Evolutionary conservation across 108 stramenopile species (phyloP).

Genomic region (Nitzschia putrida): DNA sequence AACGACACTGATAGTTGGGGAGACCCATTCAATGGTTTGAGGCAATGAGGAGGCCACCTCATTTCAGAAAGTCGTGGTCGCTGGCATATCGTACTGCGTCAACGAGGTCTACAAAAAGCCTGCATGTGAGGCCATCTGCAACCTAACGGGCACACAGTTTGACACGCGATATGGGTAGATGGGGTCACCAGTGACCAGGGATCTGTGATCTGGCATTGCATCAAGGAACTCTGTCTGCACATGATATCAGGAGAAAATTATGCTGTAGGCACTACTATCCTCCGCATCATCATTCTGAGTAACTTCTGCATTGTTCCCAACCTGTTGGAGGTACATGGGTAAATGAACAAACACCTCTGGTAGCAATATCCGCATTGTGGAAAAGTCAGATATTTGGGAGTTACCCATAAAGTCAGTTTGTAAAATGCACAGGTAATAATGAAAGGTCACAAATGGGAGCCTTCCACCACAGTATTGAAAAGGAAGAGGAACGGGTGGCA

Average conservation of each 20-base stretch:
- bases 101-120: conserved; percentile 2
- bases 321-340: too few relatives aligned
- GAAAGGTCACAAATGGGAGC: too few relatives aligned
- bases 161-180: conserved; percentile 3
- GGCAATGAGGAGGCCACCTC: conserved; percentile 20
- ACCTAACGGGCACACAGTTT: conserved; percentile 1
- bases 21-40: conserved; percentile 5
- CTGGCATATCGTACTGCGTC: background rate
- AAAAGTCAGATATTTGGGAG: too few relatives aligned
- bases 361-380: too few relatives aligned
- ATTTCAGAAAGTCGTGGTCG: conserved; percentile 11
- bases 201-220: background rate
- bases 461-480: too few relatives aligned
- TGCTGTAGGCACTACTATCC: too few relatives aligned
- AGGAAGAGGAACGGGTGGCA: too few relatives aligned
- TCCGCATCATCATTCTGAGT: conserved; percentile 2
- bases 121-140: conserved; percentile 13
- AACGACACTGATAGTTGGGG: conserved; percentile 3
- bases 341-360: too few relatives aligned
- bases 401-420: too few relatives aligned
- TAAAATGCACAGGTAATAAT: too few relatives aligned
- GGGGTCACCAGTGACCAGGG: too few relatives aligned
- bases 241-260: conserved; percentile 13
- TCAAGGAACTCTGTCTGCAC: conserved; percentile 22
- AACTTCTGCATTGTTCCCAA: too few relatives aligned